phyloP scores from a whole-genome alignment of 2,329 filamentous ascomycete species.

The Aspergillus flavus region DNA sequence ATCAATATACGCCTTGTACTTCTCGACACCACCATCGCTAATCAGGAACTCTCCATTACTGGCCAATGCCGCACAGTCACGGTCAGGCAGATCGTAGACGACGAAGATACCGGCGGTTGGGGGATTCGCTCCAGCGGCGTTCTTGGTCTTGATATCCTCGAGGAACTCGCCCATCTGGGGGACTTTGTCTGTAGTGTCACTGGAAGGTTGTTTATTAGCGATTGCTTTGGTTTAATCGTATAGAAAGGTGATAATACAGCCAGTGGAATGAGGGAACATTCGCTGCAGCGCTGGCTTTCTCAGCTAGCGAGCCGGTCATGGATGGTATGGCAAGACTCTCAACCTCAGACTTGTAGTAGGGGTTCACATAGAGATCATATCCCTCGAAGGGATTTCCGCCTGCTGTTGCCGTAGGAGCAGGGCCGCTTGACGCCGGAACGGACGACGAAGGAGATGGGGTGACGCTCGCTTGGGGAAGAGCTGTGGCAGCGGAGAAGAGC shows the following conservation, averaged over 20 bases:
- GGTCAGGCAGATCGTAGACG: conserved; percentile 65
- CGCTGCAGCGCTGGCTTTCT: conserved; percentile 52
- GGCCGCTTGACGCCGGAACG: conserved; percentile 18
- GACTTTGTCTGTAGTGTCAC: conserved; percentile 53
- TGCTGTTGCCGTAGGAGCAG: conserved; percentile 17
- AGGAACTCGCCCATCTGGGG: conserved; percentile 52
- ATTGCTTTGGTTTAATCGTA: background rate
- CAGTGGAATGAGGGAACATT: conserved; percentile 56
- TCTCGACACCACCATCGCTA: conserved; percentile 53
- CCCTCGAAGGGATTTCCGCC: conserved; percentile 57
- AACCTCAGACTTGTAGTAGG: conserved; percentile 58
- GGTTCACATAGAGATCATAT: conserved; percentile 54
- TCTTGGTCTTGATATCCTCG: conserved; percentile 50
- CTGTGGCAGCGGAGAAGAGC: conserved; percentile 22
- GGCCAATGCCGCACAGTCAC: conserved; percentile 65
- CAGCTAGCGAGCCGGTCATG: conserved; percentile 58
- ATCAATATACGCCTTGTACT: conserved; percentile 60
- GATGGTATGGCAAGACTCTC: conserved; percentile 62
- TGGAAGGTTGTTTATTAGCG: conserved; percentile 12
- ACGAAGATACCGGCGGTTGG: conserved; percentile 57
- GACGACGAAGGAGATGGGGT: conserved; percentile 9
- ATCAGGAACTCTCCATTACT: conserved; percentile 65
- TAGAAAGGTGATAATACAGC: conserved; percentile 46
- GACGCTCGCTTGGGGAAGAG: conserved; percentile 23
- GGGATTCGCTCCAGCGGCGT: conserved; percentile 51